Evolutionary conservation across 345 rosid genomes (phyloP).

Genomic region (Lumnitzera racemosa): DNA sequence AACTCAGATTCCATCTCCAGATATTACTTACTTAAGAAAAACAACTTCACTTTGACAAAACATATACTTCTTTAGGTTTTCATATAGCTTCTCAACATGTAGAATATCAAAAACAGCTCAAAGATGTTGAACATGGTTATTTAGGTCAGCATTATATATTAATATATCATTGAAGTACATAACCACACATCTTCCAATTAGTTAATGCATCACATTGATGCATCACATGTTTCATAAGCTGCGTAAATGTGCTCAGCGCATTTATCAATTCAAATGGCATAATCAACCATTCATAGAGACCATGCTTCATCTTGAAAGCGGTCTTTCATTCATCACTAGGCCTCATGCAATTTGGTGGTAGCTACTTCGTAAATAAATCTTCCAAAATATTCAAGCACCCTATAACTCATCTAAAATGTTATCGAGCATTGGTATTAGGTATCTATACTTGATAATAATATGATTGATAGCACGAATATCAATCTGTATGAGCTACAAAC

Average conservation of each 20-base stretch:
- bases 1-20: neutral
- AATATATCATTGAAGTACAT: neutral
- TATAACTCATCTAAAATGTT: neutral
- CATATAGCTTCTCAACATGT: too few relatives aligned
- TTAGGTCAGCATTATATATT: neutral
- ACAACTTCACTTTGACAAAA: too few relatives aligned
- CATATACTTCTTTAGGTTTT: too few relatives aligned
- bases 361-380: neutral
- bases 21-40: neutral
- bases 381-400: neutral
- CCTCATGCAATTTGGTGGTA: neutral
- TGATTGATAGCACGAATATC: too few relatives aligned
- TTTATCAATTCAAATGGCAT: too few relatives aligned
- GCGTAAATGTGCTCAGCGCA: too few relatives aligned
- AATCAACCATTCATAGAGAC: neutral
- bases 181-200: too few relatives aligned
- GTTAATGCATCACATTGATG: neutral
- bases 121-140: neutral
- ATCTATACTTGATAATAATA: neutral
- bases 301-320: neutral
- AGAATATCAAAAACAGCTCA: too few relatives aligned
- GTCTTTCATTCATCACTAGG: neutral
- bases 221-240: neutral
- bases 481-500: too few relatives aligned
- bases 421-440: neutral